These are phyloP conservation scores for Pseudognaphalium luteoalbum DNA, from an alignment of 129 eudicot genomes.

Conservation along the genomic window DNA sequence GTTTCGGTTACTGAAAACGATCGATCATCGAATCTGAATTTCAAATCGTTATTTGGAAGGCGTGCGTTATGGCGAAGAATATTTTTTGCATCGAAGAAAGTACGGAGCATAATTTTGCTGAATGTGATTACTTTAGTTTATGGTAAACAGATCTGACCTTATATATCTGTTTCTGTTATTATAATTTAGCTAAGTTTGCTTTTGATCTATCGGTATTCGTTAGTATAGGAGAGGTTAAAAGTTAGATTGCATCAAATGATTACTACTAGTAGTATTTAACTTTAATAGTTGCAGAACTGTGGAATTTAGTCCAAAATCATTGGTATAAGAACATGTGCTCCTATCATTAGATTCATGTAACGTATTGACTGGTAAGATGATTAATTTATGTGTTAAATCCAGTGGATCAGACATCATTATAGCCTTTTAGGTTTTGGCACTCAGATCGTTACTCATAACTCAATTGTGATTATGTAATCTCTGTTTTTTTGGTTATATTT, in stretches of 20 bases:
- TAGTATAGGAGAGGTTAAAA: too few relatives aligned
- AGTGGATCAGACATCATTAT: too few relatives aligned
- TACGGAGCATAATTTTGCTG: slow-evolving; percentile 69
- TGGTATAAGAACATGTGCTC: too few relatives aligned
- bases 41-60: slow-evolving; percentile 45
- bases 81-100: slow-evolving; percentile 59
- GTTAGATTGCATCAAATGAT: too few relatives aligned
- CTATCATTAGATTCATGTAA: too few relatives aligned
- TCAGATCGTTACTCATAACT: too few relatives aligned
- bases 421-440: too few relatives aligned
- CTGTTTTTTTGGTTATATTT: slow-evolving; percentile 8
- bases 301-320: too few relatives aligned
- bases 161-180: neutral
- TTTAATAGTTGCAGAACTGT: too few relatives aligned
- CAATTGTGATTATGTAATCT: neutral
- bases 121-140: slow-evolving; percentile 62
- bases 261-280: too few relatives aligned
- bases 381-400: too few relatives aligned
- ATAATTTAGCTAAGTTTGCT: neutral
- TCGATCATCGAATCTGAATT: slow-evolving; percentile 24
- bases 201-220: neutral
- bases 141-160: slow-evolving; percentile 37
- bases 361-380: too few relatives aligned
- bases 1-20: slow-evolving; percentile 4
- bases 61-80: slow-evolving; percentile 61